These are phyloP conservation scores for Kokia cookei DNA, from an alignment of 441 rosid genomes.

Conservation along the genomic window DNA sequence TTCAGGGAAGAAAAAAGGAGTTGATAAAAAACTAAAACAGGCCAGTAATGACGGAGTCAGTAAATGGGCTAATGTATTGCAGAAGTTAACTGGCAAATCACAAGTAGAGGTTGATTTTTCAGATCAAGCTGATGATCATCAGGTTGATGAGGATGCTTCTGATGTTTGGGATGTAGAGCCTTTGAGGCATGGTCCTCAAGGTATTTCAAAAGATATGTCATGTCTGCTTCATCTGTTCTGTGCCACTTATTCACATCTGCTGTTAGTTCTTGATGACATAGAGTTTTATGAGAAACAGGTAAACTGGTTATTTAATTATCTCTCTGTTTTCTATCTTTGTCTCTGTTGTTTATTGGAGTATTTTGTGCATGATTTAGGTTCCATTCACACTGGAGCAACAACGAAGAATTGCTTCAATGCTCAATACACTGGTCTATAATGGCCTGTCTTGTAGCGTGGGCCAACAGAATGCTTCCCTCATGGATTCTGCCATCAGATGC, in stretches of 20 bases:
- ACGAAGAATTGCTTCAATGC: conserved; percentile 69
- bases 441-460: conserved; percentile 46
- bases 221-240: conserved; percentile 90
- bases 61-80: conserved; percentile 69
- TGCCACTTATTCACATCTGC: conserved; percentile 87
- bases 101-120: conserved; percentile 31
- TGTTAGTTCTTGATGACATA: conserved; percentile 97
- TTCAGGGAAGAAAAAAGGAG: conserved; percentile 33
- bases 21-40: conserved; percentile 49
- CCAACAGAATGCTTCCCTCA: conserved; percentile 53
- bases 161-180: conserved; percentile 76
- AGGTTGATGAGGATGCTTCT: conserved; percentile 33
- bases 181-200: conserved; percentile 67
- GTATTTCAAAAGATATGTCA: conserved; percentile 64
- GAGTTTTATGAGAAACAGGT: conserved; percentile 99
- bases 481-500: conserved; percentile 91
- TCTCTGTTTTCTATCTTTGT: conserved; percentile 14
- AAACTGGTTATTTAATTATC: conserved; percentile 13
- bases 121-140: conserved; percentile 34
- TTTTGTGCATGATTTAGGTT: conserved; percentile 49
- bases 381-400: conserved; percentile 89
- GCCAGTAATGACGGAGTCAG: conserved; percentile 52
- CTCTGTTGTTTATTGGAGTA: conserved; percentile 20
- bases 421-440: conserved; percentile 88
- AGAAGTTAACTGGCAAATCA: conserved; percentile 75